Evolutionary conservation across 2,329 filamentous ascomycete genomes (phyloP), one percentile per base, ranked within the genome.

Genomic region (Penicillium brasilianum): DNA sequence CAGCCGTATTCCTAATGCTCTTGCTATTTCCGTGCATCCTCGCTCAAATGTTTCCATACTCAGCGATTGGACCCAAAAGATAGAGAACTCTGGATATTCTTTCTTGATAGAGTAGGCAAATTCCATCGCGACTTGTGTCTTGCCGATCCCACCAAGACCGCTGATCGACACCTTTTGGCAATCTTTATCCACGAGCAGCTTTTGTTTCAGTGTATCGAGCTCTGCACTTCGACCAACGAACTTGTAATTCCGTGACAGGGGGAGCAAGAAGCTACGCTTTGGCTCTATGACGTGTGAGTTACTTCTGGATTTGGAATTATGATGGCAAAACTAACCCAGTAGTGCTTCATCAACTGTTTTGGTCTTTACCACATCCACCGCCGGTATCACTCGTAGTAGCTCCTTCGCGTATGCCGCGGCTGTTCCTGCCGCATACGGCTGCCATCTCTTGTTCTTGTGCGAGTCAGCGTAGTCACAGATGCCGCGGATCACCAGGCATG

Each of bases 381-480:
- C 43, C 20, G 43, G 43, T 14, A n/a, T 50, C 28, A 49, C 44
- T 6, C 13, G 2, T 22, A 61, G 10, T 4, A 64, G 36, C 14
- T 62, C 62, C 34, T 55, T 72, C 10, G 70, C 64, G 58, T 68
- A 72, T 18, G 65, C 65, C 34, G 68, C 71, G 18, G 71, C 70
- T 1, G 62, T 61, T n/a, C 59, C 56, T 1, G 62, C 66, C 28
- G 70, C 70, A 54, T 71, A 72, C 51, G 49, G 39, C 46, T 72
- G 65, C 69, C 71, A 72, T n/a, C 49, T 18, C 22, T 72, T 64
- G 25, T 66, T 66, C 49, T 72, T 71, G 55, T 72, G 69, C 4
- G 65, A 64, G 46, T 72, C 70, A 11, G 59, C 62, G 37, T 71
- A 72, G 43, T 73, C 64, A 50, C 65, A 70, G 14, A 72, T 70